Percentiles rank a stretch among this genome's conserved stretches.
phyloP scores from a whole-genome alignment of 257 asterid species.

The Ligustrum vulgare region DNA sequence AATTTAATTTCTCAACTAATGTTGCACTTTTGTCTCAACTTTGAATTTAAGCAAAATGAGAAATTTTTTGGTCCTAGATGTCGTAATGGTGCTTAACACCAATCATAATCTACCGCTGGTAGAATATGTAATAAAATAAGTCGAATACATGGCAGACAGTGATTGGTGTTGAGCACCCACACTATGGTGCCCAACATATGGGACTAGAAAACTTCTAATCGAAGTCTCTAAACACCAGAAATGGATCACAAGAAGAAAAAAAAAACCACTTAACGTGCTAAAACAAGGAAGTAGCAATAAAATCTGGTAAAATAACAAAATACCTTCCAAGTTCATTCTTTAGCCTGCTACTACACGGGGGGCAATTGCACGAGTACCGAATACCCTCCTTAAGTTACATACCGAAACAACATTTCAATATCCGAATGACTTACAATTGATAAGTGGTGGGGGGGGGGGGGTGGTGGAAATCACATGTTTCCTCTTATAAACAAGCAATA shows the following conservation, averaged over 20 bases:
- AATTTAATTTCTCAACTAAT: too few relatives aligned
- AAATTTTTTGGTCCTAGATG: too few relatives aligned
- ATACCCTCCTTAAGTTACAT: slow-evolving; percentile 25
- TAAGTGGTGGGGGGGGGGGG: too few relatives aligned
- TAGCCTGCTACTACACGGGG: slow-evolving; percentile 23
- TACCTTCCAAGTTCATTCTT: slow-evolving; percentile 13
- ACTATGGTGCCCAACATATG: too few relatives aligned
- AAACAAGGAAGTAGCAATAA: slow-evolving; percentile 20
- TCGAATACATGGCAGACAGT: too few relatives aligned
- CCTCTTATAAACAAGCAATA: slow-evolving; percentile 37
- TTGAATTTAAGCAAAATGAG: too few relatives aligned
- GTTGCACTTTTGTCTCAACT: too few relatives aligned
- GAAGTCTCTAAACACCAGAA: not conserved
- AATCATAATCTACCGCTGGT: too few relatives aligned
- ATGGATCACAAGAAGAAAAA: not conserved
- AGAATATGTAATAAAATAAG: too few relatives aligned
- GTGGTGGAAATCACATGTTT: slow-evolving; percentile 24
- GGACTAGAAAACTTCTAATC: too few relatives aligned
- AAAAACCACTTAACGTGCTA: not conserved
- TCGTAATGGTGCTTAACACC: too few relatives aligned
- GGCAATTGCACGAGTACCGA: slow-evolving; percentile 14
- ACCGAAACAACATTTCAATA: slow-evolving; percentile 23
- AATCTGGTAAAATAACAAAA: slow-evolving; percentile 11
- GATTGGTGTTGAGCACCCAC: too few relatives aligned
- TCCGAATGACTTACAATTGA: slow-evolving; percentile 33